phyloP scores from a whole-genome alignment of 2,329 filamentous ascomycete species.

The Diaporthe humulicola region DNA sequence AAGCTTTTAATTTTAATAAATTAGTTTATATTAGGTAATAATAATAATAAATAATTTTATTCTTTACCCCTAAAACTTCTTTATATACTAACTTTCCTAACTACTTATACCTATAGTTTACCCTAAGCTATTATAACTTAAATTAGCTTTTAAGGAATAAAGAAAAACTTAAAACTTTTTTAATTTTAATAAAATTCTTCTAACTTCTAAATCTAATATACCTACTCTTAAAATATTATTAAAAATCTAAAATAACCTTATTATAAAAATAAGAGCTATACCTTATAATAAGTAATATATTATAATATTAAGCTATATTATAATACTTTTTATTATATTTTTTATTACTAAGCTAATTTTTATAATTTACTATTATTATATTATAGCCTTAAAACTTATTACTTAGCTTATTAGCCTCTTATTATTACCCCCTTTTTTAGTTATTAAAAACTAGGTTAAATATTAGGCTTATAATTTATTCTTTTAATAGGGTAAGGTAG shows the following conservation, averaged over 20 bases:
- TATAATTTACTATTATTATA: neutral
- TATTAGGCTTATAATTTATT: neutral
- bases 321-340: neutral
- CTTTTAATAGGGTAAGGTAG: neutral
- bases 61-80: neutral
- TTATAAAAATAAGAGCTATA: neutral
- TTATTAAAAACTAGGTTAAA: neutral
- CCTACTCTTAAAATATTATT: neutral
- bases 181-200: neutral
- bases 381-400: neutral
- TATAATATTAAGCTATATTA: neutral
- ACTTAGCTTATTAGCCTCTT: neutral
- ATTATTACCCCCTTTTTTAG: neutral
- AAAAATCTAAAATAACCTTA: neutral
- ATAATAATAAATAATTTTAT: neutral
- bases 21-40: neutral
- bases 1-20: neutral
- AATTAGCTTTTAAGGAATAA: no score
- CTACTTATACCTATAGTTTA: neutral
- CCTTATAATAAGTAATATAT: neutral
- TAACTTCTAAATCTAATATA: neutral
- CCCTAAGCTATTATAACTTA: neutral
- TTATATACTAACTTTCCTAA: neutral
- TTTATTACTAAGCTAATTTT: neutral
- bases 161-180: neutral